phyloP scores from a whole-genome alignment of 495 filamentous ascomycete species.

The Tuber indicum region DNA sequence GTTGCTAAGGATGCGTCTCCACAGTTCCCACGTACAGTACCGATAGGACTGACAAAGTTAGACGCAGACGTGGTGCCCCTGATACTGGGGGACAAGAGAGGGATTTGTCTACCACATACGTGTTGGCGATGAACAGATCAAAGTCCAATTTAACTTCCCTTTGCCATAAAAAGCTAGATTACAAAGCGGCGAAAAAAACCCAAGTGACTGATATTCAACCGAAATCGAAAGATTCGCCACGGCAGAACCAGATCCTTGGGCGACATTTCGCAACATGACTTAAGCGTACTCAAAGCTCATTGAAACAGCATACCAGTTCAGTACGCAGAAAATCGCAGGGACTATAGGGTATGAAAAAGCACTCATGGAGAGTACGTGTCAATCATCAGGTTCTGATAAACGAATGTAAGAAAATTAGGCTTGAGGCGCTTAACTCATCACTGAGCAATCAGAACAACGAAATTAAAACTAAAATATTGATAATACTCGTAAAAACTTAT shows the following conservation, averaged over 20 bases:
- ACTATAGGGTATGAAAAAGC: not conserved
- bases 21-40: not conserved
- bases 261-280: not conserved
- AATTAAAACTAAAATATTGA: not conserved
- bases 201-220: not conserved
- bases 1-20: not conserved
- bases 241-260: not conserved
- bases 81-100: not conserved
- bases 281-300: not conserved
- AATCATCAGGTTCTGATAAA: not conserved
- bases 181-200: not conserved
- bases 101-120: conserved; percentile 2
- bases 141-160: not conserved
- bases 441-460: not conserved
- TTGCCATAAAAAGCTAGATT: not conserved
- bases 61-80: not conserved
- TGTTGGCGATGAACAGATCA: not conserved
- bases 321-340: not conserved
- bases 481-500: too few species aligned
- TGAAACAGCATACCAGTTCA: not conserved
- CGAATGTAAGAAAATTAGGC: not conserved
- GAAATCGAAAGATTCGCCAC: conserved; percentile 1
- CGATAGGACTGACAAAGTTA: not conserved
- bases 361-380: not conserved
- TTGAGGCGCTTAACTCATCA: not conserved